Evolutionary conservation across 495 filamentous ascomycete species (phyloP).

Genomic region (Evansstolkia leycettana): DNA sequence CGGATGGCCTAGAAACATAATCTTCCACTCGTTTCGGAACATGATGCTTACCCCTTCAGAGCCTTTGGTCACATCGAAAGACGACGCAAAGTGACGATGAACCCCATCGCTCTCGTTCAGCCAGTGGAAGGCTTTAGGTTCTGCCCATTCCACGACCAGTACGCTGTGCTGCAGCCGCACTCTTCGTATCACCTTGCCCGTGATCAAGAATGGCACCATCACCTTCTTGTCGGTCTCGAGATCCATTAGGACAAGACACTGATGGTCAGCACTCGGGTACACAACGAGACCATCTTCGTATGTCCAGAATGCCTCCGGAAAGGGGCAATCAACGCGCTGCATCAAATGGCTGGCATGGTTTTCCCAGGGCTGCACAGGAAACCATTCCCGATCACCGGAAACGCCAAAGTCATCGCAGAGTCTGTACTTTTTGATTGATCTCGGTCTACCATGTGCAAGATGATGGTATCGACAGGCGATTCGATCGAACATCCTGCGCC

Average conservation of each 20-base stretch:
- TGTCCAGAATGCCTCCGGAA: slow-evolving; percentile 46
- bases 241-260: slow-evolving; percentile 42
- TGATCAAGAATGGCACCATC: slow-evolving; percentile 42
- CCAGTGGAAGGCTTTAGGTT: slow-evolving; percentile 43
- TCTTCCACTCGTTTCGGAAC: slow-evolving; percentile 58
- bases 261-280: slow-evolving; percentile 32
- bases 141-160: slow-evolving; percentile 56
- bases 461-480: slow-evolving; percentile 46
- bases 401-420: slow-evolving; percentile 25
- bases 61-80: slow-evolving; percentile 36
- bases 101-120: slow-evolving; percentile 44
- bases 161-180: slow-evolving; percentile 43
- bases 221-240: slow-evolving; percentile 30
- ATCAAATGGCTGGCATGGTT: slow-evolving; percentile 33
- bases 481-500: slow-evolving; percentile 35
- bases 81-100: slow-evolving; percentile 53
- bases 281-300: slow-evolving; percentile 49
- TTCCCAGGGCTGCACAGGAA: slow-evolving; percentile 45
- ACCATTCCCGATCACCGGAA: slow-evolving; percentile 25
- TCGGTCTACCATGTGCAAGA: slow-evolving; percentile 36
- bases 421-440: slow-evolving; percentile 32
- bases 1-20: slow-evolving; percentile 50
- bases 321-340: slow-evolving; percentile 32
- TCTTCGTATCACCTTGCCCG: slow-evolving; percentile 43
- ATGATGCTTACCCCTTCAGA: slow-evolving; percentile 30